These are phyloP conservation scores for Citrullus amarus DNA, from an alignment of 306 rosid species.

Conservation along the genomic window DNA sequence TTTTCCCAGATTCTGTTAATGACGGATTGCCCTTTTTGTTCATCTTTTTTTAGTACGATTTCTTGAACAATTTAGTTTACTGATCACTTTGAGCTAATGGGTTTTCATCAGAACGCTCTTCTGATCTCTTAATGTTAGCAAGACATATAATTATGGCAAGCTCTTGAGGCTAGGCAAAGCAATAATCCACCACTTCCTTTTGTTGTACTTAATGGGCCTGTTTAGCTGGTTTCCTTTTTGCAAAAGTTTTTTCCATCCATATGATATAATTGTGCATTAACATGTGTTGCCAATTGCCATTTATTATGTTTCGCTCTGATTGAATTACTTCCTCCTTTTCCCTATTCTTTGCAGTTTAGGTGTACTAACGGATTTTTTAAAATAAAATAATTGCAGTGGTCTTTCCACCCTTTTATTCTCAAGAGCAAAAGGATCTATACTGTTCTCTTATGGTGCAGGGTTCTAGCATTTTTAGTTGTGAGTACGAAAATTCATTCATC, in stretches of 20 bases:
- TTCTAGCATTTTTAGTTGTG: constrained; percentile 86
- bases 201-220: background rate
- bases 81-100: background rate
- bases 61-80: background rate
- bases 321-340: background rate
- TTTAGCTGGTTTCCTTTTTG: background rate
- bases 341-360: background rate
- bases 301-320: background rate
- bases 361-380: constrained; percentile 5
- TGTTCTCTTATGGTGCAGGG: constrained; percentile 94
- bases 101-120: background rate
- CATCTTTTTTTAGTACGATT: background rate
- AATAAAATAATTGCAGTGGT: constrained; percentile 60
- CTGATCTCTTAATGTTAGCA: background rate
- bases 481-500: constrained; percentile 38
- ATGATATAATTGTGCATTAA: background rate
- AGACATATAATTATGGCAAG: background rate
- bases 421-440: constrained; percentile 93
- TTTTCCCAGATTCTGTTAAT: background rate
- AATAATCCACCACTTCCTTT: background rate
- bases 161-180: background rate
- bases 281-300: background rate
- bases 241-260: background rate
- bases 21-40: background rate
- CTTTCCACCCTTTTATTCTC: constrained; percentile 82